Conservation (phyloP, 1,284 basidiomycete species). For the Naganishia liquefaciens region DNA sequence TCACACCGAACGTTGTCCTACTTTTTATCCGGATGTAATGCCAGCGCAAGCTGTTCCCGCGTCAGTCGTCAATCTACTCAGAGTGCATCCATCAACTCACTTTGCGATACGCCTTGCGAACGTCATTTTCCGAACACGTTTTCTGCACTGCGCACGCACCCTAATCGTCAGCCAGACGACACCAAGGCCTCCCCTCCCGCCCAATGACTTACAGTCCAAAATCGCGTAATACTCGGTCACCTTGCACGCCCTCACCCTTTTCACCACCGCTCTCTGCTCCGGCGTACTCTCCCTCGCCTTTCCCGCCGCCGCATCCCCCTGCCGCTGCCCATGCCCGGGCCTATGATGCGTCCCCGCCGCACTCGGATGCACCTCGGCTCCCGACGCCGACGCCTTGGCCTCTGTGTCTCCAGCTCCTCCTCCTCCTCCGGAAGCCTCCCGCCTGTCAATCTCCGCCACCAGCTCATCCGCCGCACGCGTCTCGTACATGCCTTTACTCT, state of each 20-base stretch:
- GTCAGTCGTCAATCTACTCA: background rate
- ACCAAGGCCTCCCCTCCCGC: no score
- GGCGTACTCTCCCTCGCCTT: slow-evolving; percentile 79
- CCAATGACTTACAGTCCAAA: slow-evolving; percentile 58
- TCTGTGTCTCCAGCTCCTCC: slow-evolving; percentile 41
- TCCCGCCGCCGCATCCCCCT: slow-evolving; percentile 34
- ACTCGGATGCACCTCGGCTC: slow-evolving; percentile 49
- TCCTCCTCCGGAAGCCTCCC: slow-evolving; percentile 39
- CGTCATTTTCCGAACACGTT: slow-evolving; percentile 81
- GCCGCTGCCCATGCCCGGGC: slow-evolving; percentile 38
- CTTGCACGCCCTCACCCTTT: slow-evolving; percentile 80
- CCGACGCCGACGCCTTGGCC: slow-evolving; percentile 41
- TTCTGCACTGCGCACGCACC: slow-evolving; percentile 61
- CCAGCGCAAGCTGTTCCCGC: slow-evolving; percentile 72
- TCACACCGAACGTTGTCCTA: slow-evolving; percentile 28
- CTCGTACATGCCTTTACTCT: slow-evolving; percentile 79
- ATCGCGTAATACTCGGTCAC: slow-evolving; percentile 94
- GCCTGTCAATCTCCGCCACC: slow-evolving; percentile 45
- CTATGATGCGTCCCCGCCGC: slow-evolving; percentile 48
- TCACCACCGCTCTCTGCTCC: slow-evolving; percentile 83
- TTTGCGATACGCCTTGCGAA: slow-evolving; percentile 98
- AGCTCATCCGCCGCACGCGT: slow-evolving; percentile 70
- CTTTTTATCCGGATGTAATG: slow-evolving; percentile 96
- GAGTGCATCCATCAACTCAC: slow-evolving; percentile 56
- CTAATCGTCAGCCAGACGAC: background rate